phyloP scores from a whole-genome alignment of 441 rosid species.

The Pelargonium cotyledonis region DNA sequence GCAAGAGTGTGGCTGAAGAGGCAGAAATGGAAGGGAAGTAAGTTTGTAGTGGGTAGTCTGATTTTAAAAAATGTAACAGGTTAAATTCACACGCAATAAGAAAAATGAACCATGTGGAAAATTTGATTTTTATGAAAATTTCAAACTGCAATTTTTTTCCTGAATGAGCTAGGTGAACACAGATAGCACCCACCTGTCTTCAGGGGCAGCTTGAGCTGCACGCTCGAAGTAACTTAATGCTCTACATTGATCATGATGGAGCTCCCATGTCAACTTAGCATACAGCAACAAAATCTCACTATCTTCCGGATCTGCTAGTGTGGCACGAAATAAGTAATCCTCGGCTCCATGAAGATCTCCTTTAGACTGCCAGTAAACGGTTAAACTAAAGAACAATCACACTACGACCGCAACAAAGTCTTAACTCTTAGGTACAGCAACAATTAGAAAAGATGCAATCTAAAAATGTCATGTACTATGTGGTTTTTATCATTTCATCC shows the following conservation, averaged over 20 bases:
- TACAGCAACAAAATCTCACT: constrained; percentile 46
- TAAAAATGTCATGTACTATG: not conserved
- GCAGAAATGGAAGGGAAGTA: not conserved
- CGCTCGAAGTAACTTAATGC: constrained; percentile 54
- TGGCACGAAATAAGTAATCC: constrained; percentile 58
- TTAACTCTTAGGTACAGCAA: not conserved
- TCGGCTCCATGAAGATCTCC: constrained; percentile 73
- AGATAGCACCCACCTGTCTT: constrained; percentile 44
- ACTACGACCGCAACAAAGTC: not conserved
- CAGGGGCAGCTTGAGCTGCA: constrained; percentile 58
- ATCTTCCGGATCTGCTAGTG: constrained; percentile 59
- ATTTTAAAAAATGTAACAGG: not conserved
- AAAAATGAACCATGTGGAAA: not conserved
- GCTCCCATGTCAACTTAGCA: constrained; percentile 69
- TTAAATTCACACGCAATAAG: not conserved
- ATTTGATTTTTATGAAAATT: not conserved
- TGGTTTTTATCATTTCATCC: not conserved
- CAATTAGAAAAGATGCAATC: not conserved
- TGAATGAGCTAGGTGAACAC: not conserved
- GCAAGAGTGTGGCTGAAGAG: constrained; percentile 60
- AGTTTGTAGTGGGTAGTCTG: not conserved
- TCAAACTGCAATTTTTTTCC: not conserved
- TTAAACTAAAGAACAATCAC: not conserved
- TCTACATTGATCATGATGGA: constrained; percentile 51
- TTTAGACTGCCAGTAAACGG: constrained; percentile 37